phyloP scores from a whole-genome alignment of 2,329 filamentous ascomycete genomes.

The Verticillium albo-atrum region DNA sequence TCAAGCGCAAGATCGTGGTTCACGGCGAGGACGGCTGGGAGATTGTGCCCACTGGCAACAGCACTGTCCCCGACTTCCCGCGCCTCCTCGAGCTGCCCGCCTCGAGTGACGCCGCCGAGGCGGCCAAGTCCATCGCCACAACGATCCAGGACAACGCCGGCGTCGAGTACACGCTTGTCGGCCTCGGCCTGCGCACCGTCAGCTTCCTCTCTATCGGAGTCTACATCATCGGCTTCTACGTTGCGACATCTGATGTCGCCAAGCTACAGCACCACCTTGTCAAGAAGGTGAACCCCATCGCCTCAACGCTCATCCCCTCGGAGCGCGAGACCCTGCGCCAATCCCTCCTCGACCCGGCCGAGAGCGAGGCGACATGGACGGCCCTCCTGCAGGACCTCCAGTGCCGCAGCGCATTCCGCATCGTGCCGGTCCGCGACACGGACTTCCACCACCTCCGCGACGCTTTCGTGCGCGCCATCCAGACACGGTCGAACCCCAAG shows the following conservation, averaged over 20 bases:
- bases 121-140: slow-evolving; percentile 28
- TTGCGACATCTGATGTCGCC: slow-evolving; percentile 77
- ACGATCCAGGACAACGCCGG: slow-evolving; percentile 34
- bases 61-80: slow-evolving; percentile 75
- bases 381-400: slow-evolving; percentile 60
- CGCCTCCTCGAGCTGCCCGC: slow-evolving; percentile 58
- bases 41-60: slow-evolving; percentile 76
- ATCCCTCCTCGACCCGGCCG: slow-evolving; percentile 63
- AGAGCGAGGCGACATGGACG: slow-evolving; percentile 72
- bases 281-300: slow-evolving; percentile 68
- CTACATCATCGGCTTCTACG: slow-evolving; percentile 90
- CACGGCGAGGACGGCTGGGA: slow-evolving; percentile 68
- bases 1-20: slow-evolving; percentile 53
- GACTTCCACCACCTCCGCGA: slow-evolving; percentile 92
- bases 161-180: slow-evolving; percentile 80
- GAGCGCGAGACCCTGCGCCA: slow-evolving; percentile 73
- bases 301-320: slow-evolving; percentile 75
- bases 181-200: slow-evolving; percentile 82
- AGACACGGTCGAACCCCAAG: slow-evolving; percentile 60
- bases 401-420: slow-evolving; percentile 73
- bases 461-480: slow-evolving; percentile 83
- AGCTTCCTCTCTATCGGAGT: slow-evolving; percentile 88
- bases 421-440: slow-evolving; percentile 88
- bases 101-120: slow-evolving; percentile 14
- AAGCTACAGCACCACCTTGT: slow-evolving; percentile 75